Evolutionary conservation across 805 yeast genomes (phyloP).

Genomic region (Schwanniomyces yamadae): DNA sequence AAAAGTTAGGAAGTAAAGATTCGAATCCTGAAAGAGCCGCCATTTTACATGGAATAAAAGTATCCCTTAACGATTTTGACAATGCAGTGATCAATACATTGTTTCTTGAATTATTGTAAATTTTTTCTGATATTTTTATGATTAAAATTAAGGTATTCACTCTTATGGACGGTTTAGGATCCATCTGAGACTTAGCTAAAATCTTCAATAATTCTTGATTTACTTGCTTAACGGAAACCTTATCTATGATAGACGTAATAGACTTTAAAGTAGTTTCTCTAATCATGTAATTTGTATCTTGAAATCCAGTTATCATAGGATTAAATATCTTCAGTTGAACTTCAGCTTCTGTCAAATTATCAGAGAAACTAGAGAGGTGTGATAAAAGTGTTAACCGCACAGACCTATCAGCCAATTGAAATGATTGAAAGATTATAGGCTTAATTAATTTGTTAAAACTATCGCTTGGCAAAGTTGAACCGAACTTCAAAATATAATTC

Average conservation of each 20-base stretch:
- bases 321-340: slow-evolving; percentile 70
- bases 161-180: slow-evolving; percentile 71
- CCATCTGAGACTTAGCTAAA: slow-evolving; percentile 80
- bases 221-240: slow-evolving; percentile 72
- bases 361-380: slow-evolving; percentile 55
- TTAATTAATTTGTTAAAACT: slow-evolving; percentile 45
- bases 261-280: slow-evolving; percentile 78
- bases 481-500: slow-evolving; percentile 40
- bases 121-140: slow-evolving; percentile 58
- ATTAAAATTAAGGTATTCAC: slow-evolving; percentile 73
- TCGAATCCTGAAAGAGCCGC: slow-evolving; percentile 77
- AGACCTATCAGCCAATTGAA: slow-evolving; percentile 69
- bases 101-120: slow-evolving; percentile 57
- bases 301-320: slow-evolving; percentile 73
- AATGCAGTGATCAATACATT: slow-evolving; percentile 86
- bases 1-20: slow-evolving; percentile 60
- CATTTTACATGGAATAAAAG: slow-evolving; percentile 69
- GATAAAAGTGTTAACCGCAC: slow-evolving; percentile 70
- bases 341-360: slow-evolving; percentile 53
- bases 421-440: slow-evolving; percentile 65
- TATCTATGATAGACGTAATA: slow-evolving; percentile 57
- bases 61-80: slow-evolving; percentile 77
- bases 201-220: slow-evolving; percentile 81
- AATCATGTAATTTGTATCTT: slow-evolving; percentile 78
- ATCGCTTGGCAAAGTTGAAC: slow-evolving; percentile 25